These are phyloP conservation scores for Cardamine chenopodiifolia DNA, from an alignment of 345 rosid species.

Conservation along the genomic window DNA sequence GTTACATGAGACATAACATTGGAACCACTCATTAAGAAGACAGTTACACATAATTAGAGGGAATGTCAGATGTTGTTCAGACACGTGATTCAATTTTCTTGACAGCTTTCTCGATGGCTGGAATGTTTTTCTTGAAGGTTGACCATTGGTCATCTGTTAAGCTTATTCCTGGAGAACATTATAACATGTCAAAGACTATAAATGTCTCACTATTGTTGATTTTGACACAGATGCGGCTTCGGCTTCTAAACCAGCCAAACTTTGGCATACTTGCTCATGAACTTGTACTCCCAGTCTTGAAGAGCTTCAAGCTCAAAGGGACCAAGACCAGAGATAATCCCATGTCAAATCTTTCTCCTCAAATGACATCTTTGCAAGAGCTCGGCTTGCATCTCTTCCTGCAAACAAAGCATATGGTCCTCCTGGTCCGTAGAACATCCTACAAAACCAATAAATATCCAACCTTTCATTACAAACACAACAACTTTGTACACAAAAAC, in stretches of 20 bases:
- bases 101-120: conserved; percentile 74
- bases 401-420: conserved; percentile 97
- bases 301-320: conserved; percentile 94
- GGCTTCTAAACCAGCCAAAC: conserved; percentile 54
- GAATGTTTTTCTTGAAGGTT: conserved; percentile 55
- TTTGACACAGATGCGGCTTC: conserved; percentile 54
- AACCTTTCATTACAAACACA: conserved; percentile 18
- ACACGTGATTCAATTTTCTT: conserved; percentile 63
- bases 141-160: conserved; percentile 90
- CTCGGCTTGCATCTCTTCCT: conserved; percentile 96
- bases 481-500: not conserved
- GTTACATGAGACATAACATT: not conserved
- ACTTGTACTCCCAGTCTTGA: conserved; percentile 99
- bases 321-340: conserved; percentile 90
- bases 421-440: conserved; percentile 99
- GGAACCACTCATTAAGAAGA: conserved; percentile 1
- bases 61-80: conserved; percentile 13
- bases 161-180: conserved; percentile 68
- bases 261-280: conserved; percentile 92
- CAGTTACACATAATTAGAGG: not conserved
- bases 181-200: not conserved
- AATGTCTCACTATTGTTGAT: no score
- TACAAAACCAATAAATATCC: conserved; percentile 39
- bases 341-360: conserved; percentile 91
- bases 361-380: conserved; percentile 99